These are phyloP conservation scores for Rhizopogon vulgaris DNA, from an alignment of 768 basidiomycete genomes.

Conservation along the genomic window DNA sequence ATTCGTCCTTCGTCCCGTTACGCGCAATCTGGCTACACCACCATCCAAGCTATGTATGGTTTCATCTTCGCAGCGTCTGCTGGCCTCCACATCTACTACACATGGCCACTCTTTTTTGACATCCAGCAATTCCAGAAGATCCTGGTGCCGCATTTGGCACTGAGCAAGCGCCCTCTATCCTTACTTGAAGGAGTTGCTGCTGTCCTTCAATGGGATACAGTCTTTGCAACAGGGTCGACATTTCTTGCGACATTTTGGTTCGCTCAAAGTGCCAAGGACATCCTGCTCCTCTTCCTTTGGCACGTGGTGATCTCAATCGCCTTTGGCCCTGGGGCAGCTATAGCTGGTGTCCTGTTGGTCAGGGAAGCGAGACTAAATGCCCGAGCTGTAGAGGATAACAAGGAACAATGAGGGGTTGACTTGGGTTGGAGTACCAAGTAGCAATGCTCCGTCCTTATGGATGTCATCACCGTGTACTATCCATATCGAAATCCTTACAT, in stretches of 20 bases:
- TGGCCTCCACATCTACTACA: conserved; percentile 21
- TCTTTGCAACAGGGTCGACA: conserved; percentile 33
- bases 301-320: conserved; percentile 33
- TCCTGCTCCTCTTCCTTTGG: conserved; percentile 35
- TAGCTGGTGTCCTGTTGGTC: conserved; percentile 43
- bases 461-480: neutral
- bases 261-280: conserved; percentile 25
- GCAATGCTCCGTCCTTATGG: neutral
- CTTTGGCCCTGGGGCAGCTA: conserved; percentile 47
- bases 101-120: conserved; percentile 10
- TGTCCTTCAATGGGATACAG: conserved; percentile 48
- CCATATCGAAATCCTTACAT: no score
- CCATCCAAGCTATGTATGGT: conserved; percentile 12
- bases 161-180: neutral
- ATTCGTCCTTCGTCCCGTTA: conserved; percentile 24
- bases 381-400: neutral
- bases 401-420: neutral
- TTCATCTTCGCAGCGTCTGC: conserved; percentile 15
- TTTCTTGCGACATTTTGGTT: conserved; percentile 48
- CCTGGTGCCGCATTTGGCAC: conserved; percentile 10
- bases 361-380: conserved; percentile 33
- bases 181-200: conserved; percentile 19
- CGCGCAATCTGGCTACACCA: conserved; percentile 15
- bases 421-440: neutral
- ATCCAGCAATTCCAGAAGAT: conserved; percentile 1